Percentiles rank a stretch among this genome's conserved stretches.
phyloP scores from a whole-genome alignment of 768 basidiomycete species.

The Tylopilus sp. region DNA sequence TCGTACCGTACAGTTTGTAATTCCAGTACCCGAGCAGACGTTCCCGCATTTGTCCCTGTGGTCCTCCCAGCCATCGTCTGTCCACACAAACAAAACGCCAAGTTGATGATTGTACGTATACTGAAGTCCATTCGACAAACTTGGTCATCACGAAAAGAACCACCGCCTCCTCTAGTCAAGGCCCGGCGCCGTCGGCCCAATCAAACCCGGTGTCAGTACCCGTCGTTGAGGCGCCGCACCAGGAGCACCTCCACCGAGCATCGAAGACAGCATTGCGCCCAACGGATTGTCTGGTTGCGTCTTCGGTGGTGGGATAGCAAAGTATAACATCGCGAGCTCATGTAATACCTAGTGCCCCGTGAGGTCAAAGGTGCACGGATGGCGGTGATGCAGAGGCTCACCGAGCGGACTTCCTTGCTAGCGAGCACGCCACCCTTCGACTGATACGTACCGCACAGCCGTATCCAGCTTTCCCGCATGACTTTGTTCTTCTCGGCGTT shows the following conservation, averaged over 20 bases:
- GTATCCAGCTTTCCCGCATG: conserved; percentile 79
- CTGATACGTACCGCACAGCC: conserved; percentile 81
- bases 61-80: conserved; percentile 1
- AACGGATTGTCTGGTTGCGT: conserved; percentile 73
- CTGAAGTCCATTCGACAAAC: conserved; percentile 8
- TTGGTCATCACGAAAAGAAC: conserved; percentile 11
- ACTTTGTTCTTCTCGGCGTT: conserved; percentile 75
- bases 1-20: conserved; percentile 14
- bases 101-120: conserved; percentile 2
- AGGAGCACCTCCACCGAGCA: conserved; percentile 76
- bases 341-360: conserved; percentile 48
- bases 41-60: background rate
- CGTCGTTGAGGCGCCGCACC: conserved; percentile 27
- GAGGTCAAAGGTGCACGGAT: background rate
- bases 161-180: conserved; percentile 22
- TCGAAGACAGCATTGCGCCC: conserved; percentile 82
- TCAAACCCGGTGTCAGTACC: conserved; percentile 26
- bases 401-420: conserved; percentile 59
- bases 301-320: conserved; percentile 80
- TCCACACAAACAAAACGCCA: conserved; percentile 11
- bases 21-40: background rate
- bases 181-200: conserved; percentile 23
- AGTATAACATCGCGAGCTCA: conserved; percentile 74
- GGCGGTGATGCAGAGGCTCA: conserved; percentile 32
- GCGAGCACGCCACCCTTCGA: conserved; percentile 62